Evolutionary conservation across 768 basidiomycete species (phyloP).

Genomic region (Galerina marginata): DNA sequence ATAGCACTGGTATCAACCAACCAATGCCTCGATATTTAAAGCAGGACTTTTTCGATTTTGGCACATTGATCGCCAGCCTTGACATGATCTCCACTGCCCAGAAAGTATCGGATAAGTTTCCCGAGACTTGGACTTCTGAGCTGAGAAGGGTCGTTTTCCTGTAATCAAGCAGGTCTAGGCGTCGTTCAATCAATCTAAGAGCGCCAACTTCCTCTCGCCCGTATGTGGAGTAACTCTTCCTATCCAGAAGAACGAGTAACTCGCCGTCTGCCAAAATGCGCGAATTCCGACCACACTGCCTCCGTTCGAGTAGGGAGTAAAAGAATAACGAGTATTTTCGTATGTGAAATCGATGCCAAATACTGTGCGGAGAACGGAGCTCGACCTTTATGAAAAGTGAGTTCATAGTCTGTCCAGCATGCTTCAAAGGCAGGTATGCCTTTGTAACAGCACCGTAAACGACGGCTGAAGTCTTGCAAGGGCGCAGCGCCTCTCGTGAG

Average conservation of each 20-base stretch:
- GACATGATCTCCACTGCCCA: slow-evolving; percentile 97
- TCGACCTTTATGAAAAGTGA: slow-evolving; percentile 96
- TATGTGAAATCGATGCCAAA: slow-evolving; percentile 98
- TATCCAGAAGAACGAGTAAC: slow-evolving; percentile 88
- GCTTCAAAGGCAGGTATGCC: slow-evolving; percentile 90
- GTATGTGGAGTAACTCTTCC: slow-evolving; percentile 95
- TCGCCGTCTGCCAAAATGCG: slow-evolving; percentile 90
- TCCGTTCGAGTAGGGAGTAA: slow-evolving; percentile 96
- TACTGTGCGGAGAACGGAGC: slow-evolving; percentile 94
- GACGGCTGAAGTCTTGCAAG: slow-evolving; percentile 64
- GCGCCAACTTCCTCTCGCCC: slow-evolving; percentile 99
- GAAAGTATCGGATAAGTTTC: slow-evolving; percentile 91
- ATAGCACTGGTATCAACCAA: slow-evolving; percentile 7
- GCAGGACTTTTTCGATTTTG: slow-evolving; percentile 78
- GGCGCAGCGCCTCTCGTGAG: slow-evolving; percentile 90
- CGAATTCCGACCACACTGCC: slow-evolving; percentile 93
- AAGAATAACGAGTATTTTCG: slow-evolving; percentile 92
- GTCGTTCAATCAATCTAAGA: slow-evolving; percentile 87
- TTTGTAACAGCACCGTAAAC: slow-evolving; percentile 80
- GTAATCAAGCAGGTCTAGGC: slow-evolving; percentile 96
- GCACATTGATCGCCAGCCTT: slow-evolving; percentile 97
- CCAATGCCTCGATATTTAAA: neutral
- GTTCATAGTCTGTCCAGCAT: slow-evolving; percentile 92
- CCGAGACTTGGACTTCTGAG: slow-evolving; percentile 95
- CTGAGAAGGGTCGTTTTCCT: slow-evolving; percentile 99